A percentile compares a stretch with the other conserved stretches of the same genome.
Evolutionary conservation across 2,329 filamentous ascomycete genomes (phyloP).

Genomic region (Cordyceps pruinosa): DNA sequence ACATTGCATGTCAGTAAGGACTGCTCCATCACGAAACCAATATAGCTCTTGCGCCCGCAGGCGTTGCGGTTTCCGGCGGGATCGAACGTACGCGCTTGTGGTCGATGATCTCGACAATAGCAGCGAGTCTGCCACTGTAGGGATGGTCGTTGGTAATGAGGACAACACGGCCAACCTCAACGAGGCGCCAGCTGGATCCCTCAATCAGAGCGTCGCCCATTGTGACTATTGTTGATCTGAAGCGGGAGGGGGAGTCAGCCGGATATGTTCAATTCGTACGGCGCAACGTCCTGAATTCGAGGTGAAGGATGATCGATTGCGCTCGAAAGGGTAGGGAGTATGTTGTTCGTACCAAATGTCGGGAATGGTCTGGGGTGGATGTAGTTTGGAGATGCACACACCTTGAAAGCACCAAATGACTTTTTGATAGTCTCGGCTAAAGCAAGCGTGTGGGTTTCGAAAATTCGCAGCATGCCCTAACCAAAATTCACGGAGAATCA

Average conservation of each 20-base stretch:
- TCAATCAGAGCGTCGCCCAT: conserved; percentile 80
- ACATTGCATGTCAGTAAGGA: conserved; percentile 17
- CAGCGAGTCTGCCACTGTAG: conserved; percentile 77
- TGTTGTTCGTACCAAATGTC: conserved; percentile 16
- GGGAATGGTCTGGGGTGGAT: conserved; percentile 15
- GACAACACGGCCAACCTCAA: conserved; percentile 97
- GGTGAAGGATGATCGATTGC: neutral
- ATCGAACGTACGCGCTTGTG: conserved; percentile 87
- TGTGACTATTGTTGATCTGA: conserved; percentile 52
- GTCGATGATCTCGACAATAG: conserved; percentile 99
- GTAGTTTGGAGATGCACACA: conserved; percentile 21
- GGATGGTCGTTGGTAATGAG: conserved; percentile 76
- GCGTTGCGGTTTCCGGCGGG: neutral
- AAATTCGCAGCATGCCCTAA: conserved; percentile 38
- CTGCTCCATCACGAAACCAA: neutral
- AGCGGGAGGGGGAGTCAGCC: conserved; percentile 26
- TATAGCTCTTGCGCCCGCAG: neutral
- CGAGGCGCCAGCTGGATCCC: conserved; percentile 83
- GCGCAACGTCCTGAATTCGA: conserved; percentile 4
- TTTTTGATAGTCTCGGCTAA: conserved; percentile 35
- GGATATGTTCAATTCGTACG: conserved; percentile 16
- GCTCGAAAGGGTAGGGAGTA: neutral
- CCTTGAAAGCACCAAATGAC: conserved; percentile 32
- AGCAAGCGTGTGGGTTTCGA: conserved; percentile 30
- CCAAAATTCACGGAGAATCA: conserved; percentile 26